phyloP scores from a whole-genome alignment of 2,329 filamentous ascomycete species.

The Aspergillus aculeatus region DNA sequence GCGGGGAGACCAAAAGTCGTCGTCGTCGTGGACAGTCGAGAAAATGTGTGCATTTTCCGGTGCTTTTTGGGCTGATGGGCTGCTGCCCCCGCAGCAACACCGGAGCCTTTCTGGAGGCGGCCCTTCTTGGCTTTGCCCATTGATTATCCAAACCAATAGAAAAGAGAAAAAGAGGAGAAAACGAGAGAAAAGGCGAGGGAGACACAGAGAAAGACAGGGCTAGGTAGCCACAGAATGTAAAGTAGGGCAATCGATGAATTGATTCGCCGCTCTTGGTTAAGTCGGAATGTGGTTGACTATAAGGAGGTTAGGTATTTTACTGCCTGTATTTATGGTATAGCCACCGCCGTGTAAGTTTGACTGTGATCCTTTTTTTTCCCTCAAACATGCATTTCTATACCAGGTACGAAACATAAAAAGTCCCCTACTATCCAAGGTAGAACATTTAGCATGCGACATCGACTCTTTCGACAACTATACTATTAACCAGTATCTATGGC shows the following conservation, averaged over 20 bases:
- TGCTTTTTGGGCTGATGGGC: slow-evolving; percentile 11
- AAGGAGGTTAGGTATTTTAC: too few species aligned
- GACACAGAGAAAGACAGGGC: too few species aligned
- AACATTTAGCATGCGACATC: not conserved
- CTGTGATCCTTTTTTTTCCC: too few species aligned
- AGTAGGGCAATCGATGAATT: too few species aligned
- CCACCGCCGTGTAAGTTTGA: not conserved
- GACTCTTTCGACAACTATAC: not conserved
- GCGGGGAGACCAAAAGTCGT: not conserved
- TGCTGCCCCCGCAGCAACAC: slow-evolving; percentile 4
- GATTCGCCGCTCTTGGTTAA: too few species aligned
- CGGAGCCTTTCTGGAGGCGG: not conserved
- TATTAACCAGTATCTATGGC: slow-evolving; percentile 16
- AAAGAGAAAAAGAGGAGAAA: too few species aligned
- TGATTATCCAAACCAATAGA: not conserved
- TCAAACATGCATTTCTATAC: too few species aligned
- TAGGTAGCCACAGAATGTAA: too few species aligned
- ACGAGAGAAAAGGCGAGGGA: too few species aligned
- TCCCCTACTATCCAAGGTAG: too few species aligned
- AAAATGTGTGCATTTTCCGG: slow-evolving; percentile 31
- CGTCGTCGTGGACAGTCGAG: slow-evolving; percentile 25
- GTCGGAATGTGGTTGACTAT: too few species aligned
- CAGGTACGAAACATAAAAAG: too few species aligned
- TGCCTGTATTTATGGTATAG: not conserved
- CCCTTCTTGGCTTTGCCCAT: slow-evolving; percentile 30